Percentiles rank a stretch among this genome's conserved stretches.
Conservation (phyloP, 305 asterid genomes). For the Petunia hybrid region DNA sequence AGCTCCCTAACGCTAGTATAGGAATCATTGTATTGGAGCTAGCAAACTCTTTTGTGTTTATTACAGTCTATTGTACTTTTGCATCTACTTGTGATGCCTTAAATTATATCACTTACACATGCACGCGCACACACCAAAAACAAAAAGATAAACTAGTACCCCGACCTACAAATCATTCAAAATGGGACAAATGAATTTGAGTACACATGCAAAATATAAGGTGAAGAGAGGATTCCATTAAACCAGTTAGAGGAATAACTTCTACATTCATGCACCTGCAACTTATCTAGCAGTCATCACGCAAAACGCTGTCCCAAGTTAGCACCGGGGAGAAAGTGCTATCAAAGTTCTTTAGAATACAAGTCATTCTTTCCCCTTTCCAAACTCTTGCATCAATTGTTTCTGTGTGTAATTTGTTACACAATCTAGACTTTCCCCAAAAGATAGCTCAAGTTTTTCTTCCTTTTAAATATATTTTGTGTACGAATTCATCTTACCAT, state of each 20-base stretch:
- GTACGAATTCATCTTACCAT: background rate
- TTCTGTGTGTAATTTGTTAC: background rate
- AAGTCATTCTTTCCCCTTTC: background rate
- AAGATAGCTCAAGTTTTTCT: background rate
- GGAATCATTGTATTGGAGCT: no score
- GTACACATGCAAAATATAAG: background rate
- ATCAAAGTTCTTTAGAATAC: background rate
- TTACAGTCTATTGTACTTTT: no score
- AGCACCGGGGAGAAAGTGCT: constrained; percentile 7
- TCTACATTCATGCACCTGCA: constrained; percentile 26
- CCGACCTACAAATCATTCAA: constrained; percentile 18
- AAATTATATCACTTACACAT: no score
- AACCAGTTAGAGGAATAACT: constrained; percentile 8
- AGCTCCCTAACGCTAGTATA: no score
- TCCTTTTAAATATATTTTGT: background rate
- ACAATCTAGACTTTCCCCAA: constrained; percentile 17
- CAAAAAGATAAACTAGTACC: constrained; percentile 13
- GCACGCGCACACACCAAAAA: no score
- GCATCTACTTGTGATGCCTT: no score
- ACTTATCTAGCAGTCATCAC: background rate
- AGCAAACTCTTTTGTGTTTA: no score
- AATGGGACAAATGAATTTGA: constrained; percentile 16
- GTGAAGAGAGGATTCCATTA: background rate
- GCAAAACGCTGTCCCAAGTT: background rate
- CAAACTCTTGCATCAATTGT: constrained; percentile 1